These are phyloP conservation scores for Sutorius eximius DNA, from an alignment of 1,284 basidiomycete species.

Conservation along the genomic window DNA sequence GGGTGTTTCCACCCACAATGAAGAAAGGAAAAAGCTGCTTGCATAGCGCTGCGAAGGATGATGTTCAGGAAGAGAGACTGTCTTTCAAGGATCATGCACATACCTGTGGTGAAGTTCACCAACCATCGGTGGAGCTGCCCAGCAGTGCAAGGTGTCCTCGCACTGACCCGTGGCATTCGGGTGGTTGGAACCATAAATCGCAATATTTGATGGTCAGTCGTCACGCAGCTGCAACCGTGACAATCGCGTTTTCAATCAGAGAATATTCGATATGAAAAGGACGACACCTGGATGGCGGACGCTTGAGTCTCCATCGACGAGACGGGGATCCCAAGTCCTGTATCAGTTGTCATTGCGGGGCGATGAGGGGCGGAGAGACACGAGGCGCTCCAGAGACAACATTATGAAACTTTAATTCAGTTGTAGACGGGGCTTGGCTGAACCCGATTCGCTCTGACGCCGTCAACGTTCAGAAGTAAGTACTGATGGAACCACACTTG, in stretches of 20 bases:
- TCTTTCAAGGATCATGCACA: slow-evolving; percentile 11
- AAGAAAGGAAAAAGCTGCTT: slow-evolving; percentile 9
- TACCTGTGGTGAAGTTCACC: slow-evolving; percentile 3
- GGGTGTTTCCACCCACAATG: slow-evolving; percentile 17
- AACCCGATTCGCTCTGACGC: slow-evolving; percentile 29
- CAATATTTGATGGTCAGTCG: slow-evolving; percentile 11
- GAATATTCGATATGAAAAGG: slow-evolving; percentile 23
- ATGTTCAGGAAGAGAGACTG: slow-evolving; percentile 10
- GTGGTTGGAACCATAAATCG: slow-evolving; percentile 4
- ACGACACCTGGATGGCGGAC: slow-evolving; percentile 11
- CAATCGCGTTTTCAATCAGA: slow-evolving; percentile 21
- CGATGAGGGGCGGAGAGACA: slow-evolving; percentile 24
- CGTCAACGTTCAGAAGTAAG: slow-evolving; percentile 12
- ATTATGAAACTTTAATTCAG: slow-evolving; percentile 30
- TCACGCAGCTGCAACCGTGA: slow-evolving; percentile 16
- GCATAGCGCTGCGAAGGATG: slow-evolving; percentile 7
- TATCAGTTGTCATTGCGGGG: slow-evolving; percentile 22
- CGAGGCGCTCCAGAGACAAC: slow-evolving; percentile 11
- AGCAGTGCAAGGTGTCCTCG: slow-evolving; percentile 1
- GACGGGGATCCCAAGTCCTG: slow-evolving; percentile 20
- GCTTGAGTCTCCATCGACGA: slow-evolving; percentile 9
- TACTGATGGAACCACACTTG: slow-evolving; percentile 10
- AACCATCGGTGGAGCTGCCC: slow-evolving; percentile 1
- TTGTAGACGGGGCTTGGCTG: slow-evolving; percentile 8
- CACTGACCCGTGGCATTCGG: slow-evolving; percentile 10